These are phyloP conservation scores for Ustilago shanxiensis DNA, from an alignment of 1,284 basidiomycete genomes.

Conservation along the genomic window DNA sequence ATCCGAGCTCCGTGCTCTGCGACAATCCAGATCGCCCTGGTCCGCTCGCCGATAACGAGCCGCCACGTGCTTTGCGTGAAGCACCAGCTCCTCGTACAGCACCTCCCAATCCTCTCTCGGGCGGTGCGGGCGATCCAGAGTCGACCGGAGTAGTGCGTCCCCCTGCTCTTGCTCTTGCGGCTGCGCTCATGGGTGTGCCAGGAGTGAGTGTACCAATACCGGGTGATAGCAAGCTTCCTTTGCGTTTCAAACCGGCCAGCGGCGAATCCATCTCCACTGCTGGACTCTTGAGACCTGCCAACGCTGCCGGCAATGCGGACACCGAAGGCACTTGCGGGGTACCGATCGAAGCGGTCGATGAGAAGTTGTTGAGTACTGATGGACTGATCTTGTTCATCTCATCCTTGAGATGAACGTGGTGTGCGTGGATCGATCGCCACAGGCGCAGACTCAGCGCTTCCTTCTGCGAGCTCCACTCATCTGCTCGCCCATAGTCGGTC, in stretches of 20 bases:
- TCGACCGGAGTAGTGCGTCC: slow-evolving; percentile 49
- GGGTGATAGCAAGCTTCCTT: slow-evolving; percentile 35
- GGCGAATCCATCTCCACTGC: slow-evolving; percentile 48
- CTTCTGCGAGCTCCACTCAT: slow-evolving; percentile 65
- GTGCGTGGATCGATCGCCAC: slow-evolving; percentile 59
- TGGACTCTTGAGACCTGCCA: slow-evolving; percentile 52
- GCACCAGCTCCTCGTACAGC: slow-evolving; percentile 33
- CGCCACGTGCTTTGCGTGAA: slow-evolving; percentile 41
- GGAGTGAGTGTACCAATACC: slow-evolving; percentile 32
- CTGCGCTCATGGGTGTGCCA: slow-evolving; percentile 42
- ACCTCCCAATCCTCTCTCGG: slow-evolving; percentile 41
- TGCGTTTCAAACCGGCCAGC: slow-evolving; percentile 41
- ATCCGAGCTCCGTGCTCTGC: slow-evolving; percentile 38
- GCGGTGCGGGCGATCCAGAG: slow-evolving; percentile 47
- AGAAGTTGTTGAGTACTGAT: slow-evolving; percentile 58
- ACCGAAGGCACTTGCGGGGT: slow-evolving; percentile 43
- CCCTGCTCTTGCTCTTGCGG: slow-evolving; percentile 38
- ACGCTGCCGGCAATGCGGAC: slow-evolving; percentile 38
- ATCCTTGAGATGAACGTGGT: slow-evolving; percentile 55
- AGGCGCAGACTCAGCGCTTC: slow-evolving; percentile 52
- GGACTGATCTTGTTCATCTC: slow-evolving; percentile 62
- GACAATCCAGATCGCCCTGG: slow-evolving; percentile 43
- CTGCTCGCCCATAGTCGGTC: slow-evolving; percentile 61
- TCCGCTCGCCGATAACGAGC: slow-evolving; percentile 35
- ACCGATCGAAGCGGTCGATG: slow-evolving; percentile 41